Evolutionary conservation across 2,329 filamentous ascomycete species (phyloP).

Genomic region (Phialophora tarda): DNA sequence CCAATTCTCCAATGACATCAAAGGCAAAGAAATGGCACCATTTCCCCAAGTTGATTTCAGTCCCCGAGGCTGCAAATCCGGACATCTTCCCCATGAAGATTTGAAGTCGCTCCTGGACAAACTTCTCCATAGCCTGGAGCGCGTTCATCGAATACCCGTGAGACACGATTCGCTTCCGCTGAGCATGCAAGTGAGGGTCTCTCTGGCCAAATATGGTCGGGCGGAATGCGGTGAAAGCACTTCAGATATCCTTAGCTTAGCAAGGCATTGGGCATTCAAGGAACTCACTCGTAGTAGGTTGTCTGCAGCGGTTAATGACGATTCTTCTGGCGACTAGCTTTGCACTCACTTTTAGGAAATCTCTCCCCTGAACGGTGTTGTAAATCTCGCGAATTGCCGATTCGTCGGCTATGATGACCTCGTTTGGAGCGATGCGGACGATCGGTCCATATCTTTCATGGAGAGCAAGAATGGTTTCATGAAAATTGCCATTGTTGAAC

Average conservation of each 20-base stretch:
- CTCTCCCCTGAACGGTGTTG: neutral
- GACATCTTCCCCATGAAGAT: conserved; percentile 17
- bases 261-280: neutral
- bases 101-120: conserved; percentile 12
- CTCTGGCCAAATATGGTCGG: conserved; percentile 15
- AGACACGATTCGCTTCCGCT: conserved; percentile 14
- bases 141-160: conserved; percentile 15
- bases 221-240: conserved; percentile 16
- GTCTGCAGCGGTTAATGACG: neutral
- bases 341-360: neutral
- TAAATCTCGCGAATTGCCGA: neutral
- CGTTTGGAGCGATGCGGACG: conserved; percentile 11
- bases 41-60: conserved; percentile 6
- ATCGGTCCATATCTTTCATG: conserved; percentile 14
- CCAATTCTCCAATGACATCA: conserved; percentile 17
- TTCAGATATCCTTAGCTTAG: conserved; percentile 3
- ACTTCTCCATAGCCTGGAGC: conserved; percentile 14
- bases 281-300: neutral
- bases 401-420: conserved; percentile 8
- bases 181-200: conserved; percentile 11
- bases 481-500: conserved; percentile 15
- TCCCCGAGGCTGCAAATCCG: neutral
- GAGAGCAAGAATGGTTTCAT: conserved; percentile 15
- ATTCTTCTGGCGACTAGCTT: neutral
- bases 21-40: conserved; percentile 19